These are phyloP conservation scores for Rutidosis leptorrhynchoides DNA, from an alignment of 129 eudicot species.

Conservation along the genomic window DNA sequence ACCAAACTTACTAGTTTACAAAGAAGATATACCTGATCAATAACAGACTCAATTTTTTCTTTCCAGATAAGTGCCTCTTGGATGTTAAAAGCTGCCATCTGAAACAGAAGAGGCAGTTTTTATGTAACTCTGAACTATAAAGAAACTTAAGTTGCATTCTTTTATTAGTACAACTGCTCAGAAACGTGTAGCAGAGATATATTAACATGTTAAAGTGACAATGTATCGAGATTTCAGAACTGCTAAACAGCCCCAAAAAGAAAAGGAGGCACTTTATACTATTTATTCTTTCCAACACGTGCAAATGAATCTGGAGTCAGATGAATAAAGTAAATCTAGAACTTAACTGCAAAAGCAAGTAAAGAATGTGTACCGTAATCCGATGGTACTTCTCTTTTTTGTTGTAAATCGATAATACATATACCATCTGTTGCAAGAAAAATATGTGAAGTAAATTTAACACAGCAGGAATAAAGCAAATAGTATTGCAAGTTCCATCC, in stretches of 20 bases:
- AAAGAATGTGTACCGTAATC: slow-evolving; percentile 60
- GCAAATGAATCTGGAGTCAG: slow-evolving; percentile 8
- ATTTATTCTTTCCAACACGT: slow-evolving; percentile 13
- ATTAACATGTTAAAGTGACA: slow-evolving; percentile 5
- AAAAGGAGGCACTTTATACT: background rate
- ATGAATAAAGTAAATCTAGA: slow-evolving; percentile 18
- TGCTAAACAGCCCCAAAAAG: background rate
- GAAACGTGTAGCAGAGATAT: background rate
- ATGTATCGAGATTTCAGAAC: slow-evolving; percentile 3
- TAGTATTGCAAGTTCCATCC: slow-evolving; percentile 19
- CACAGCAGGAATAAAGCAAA: slow-evolving; percentile 2
- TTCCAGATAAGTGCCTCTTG: slow-evolving; percentile 99
- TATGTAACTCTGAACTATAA: slow-evolving; percentile 1
- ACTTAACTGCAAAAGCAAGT: slow-evolving; percentile 7
- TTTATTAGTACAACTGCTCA: background rate
- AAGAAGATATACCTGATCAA: slow-evolving; percentile 69
- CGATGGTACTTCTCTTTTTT: slow-evolving; percentile 89
- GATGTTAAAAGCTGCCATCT: slow-evolving; percentile 99
- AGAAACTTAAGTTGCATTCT: background rate
- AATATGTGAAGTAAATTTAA: slow-evolving; percentile 10
- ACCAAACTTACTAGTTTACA: slow-evolving; percentile 18
- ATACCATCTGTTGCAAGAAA: slow-evolving; percentile 72
- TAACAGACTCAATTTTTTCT: slow-evolving; percentile 96
- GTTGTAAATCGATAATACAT: slow-evolving; percentile 87
- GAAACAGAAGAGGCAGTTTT: slow-evolving; percentile 31